phyloP scores from a whole-genome alignment of 2,329 filamentous ascomycete genomes.

The Exophiala lecanii-corni region DNA sequence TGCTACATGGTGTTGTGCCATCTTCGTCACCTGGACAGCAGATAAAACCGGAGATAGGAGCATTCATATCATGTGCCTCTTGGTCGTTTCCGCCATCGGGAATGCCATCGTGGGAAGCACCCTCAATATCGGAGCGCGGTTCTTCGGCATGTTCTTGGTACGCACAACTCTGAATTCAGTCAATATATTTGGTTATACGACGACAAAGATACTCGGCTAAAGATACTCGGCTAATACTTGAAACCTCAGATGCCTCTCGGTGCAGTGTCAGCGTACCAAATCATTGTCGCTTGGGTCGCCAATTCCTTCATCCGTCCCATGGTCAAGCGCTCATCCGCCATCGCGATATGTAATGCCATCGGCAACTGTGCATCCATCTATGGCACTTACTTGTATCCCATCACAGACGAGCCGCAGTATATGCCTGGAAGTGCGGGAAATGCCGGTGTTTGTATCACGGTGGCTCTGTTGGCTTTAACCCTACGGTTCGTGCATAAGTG shows the following conservation, averaged over 20 bases:
- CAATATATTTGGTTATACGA: not conserved
- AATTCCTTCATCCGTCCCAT: conserved; percentile 70
- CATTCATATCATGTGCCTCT: conserved; percentile 52
- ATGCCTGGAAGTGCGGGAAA: not conserved
- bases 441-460: not conserved
- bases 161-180: conserved; percentile 21
- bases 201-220: not conserved
- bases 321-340: conserved; percentile 65
- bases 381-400: not conserved
- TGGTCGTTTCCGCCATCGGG: conserved; percentile 49
- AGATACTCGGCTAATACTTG: not conserved
- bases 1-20: not conserved
- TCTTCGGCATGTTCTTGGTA: conserved; percentile 62
- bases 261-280: conserved; percentile 54
- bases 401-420: not conserved
- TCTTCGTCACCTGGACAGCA: conserved; percentile 40
- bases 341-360: conserved; percentile 72
- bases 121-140: conserved; percentile 48
- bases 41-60: conserved; percentile 53
- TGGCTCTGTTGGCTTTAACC: not conserved
- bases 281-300: conserved; percentile 67
- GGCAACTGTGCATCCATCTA: conserved; percentile 44
- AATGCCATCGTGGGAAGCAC: conserved; percentile 54
- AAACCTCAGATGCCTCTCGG: conserved; percentile 2
- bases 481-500: not conserved